phyloP scores from a whole-genome alignment of 1,284 basidiomycete genomes.

The Agaricales sp. region DNA sequence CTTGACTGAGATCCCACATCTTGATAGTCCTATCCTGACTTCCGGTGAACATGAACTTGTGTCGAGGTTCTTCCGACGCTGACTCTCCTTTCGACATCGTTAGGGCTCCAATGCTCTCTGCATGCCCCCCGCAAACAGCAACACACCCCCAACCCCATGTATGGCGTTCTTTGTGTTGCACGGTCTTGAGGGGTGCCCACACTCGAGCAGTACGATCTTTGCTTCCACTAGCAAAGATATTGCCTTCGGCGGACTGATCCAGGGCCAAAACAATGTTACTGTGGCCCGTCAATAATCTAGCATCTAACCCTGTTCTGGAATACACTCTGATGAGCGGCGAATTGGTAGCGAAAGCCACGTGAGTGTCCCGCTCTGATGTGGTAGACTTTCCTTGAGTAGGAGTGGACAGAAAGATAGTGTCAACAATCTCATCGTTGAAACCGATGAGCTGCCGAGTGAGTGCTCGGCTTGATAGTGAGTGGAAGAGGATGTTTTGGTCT shows the following conservation, averaged over 20 bases:
- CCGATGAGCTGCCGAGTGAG: constrained; percentile 87
- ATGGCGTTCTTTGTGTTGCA: not conserved
- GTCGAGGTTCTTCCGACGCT: constrained; percentile 20
- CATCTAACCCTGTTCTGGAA: constrained; percentile 61
- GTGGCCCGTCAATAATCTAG: constrained; percentile 80
- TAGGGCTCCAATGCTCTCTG: constrained; percentile 89
- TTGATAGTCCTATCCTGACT: constrained; percentile 97
- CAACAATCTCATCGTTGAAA: constrained; percentile 98
- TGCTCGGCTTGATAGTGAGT: constrained; percentile 55
- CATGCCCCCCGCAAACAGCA: constrained; percentile 87
- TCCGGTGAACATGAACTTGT: constrained; percentile 81
- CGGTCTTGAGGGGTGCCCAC: constrained; percentile 50
- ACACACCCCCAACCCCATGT: constrained; percentile 69
- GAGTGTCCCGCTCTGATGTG: constrained; percentile 15
- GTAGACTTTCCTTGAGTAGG: constrained; percentile 23
- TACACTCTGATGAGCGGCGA: constrained; percentile 89
- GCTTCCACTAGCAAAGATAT: constrained; percentile 80
- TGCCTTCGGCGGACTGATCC: constrained; percentile 56
- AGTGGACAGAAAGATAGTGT: constrained; percentile 68
- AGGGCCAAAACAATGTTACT: constrained; percentile 87
- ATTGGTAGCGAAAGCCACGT: constrained; percentile 92
- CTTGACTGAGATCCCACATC: constrained; percentile 83
- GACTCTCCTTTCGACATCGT: constrained; percentile 53
- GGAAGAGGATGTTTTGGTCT: constrained; percentile 93
- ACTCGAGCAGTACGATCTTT: constrained; percentile 87